These are phyloP conservation scores for Bullera alba DNA, from an alignment of 768 basidiomycete species.

Conservation along the genomic window DNA sequence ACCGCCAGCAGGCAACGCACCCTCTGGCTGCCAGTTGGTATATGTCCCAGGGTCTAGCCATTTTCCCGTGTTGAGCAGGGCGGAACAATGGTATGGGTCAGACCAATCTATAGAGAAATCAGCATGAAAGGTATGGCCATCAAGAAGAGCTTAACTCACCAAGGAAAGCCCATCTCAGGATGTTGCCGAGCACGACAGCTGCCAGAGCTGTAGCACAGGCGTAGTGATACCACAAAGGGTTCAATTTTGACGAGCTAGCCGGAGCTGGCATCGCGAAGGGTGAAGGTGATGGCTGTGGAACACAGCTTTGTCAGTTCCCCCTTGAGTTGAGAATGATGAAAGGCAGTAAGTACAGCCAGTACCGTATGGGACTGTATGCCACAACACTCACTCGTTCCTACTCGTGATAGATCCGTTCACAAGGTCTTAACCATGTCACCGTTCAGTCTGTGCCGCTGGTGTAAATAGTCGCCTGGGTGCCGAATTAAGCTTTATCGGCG, in stretches of 20 bases:
- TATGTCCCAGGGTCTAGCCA: slow-evolving; percentile 64
- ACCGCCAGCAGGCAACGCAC: slow-evolving; percentile 48
- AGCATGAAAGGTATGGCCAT: background rate
- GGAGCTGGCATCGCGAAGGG: no score
- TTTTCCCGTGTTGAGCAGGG: slow-evolving; percentile 63
- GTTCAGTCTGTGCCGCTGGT: no score
- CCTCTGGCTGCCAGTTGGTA: slow-evolving; percentile 81
- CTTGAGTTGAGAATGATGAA: no score
- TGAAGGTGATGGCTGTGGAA: no score
- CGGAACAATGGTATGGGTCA: slow-evolving; percentile 67
- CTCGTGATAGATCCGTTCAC: no score
- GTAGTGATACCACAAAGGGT: slow-evolving; percentile 46
- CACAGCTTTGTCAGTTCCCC: no score
- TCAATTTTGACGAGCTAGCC: slow-evolving; percentile 26
- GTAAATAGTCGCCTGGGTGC: no score
- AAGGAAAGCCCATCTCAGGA: slow-evolving; percentile 43
- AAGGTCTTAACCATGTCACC: no score
- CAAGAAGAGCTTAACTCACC: slow-evolving; percentile 35
- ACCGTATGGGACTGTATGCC: no score
- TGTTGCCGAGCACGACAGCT: slow-evolving; percentile 40
- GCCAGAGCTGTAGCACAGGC: slow-evolving; percentile 41
- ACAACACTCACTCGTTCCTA: no score
- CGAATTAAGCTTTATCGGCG: no score
- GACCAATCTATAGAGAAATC: slow-evolving; percentile 54
- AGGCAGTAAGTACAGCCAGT: no score